Percentiles rank a stretch among this genome's conserved stretches.
Conservation (phyloP, 179 eudicot genomes). For the Vitellaria paradoxa region DNA sequence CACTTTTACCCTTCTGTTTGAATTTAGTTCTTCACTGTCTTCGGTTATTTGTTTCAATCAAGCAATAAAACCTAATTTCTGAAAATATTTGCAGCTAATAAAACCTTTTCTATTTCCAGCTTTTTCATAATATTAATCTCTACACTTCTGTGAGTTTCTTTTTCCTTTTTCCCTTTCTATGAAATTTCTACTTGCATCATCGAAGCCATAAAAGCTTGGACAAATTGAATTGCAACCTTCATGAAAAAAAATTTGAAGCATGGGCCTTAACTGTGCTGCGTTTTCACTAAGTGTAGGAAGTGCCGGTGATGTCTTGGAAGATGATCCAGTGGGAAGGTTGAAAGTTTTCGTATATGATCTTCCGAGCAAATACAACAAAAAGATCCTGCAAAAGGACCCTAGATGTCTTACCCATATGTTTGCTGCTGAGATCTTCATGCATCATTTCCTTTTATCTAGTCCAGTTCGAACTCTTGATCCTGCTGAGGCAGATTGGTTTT, state of each 20-base stretch:
- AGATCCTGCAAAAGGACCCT: slow-evolving; percentile 74
- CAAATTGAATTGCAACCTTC: not conserved
- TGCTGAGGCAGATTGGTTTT: slow-evolving; percentile 94
- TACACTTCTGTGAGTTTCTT: not conserved
- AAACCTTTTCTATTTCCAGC: no score
- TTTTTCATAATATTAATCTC: not conserved
- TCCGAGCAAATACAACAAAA: slow-evolving; percentile 93
- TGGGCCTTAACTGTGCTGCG: not conserved
- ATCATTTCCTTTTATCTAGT: slow-evolving; percentile 72
- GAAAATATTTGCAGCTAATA: no score
- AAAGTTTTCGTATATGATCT: slow-evolving; percentile 93
- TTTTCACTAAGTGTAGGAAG: slow-evolving; percentile 47
- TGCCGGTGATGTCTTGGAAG: slow-evolving; percentile 93
- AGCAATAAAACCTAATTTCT: not conserved
- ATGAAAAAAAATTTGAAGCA: not conserved
- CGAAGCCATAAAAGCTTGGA: not conserved
- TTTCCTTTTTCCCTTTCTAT: not conserved
- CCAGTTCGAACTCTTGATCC: slow-evolving; percentile 87
- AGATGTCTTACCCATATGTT: slow-evolving; percentile 93
- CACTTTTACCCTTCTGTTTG: no score
- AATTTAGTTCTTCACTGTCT: no score
- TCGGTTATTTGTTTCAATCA: no score
- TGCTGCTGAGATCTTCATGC: slow-evolving; percentile 94
- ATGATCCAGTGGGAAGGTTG: slow-evolving; percentile 83
- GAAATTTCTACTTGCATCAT: not conserved